A percentile compares a stretch with the other conserved stretches of the same genome.
Evolutionary conservation across 2,329 filamentous ascomycete genomes (phyloP).

Genomic region (Trichoderma sp.): DNA sequence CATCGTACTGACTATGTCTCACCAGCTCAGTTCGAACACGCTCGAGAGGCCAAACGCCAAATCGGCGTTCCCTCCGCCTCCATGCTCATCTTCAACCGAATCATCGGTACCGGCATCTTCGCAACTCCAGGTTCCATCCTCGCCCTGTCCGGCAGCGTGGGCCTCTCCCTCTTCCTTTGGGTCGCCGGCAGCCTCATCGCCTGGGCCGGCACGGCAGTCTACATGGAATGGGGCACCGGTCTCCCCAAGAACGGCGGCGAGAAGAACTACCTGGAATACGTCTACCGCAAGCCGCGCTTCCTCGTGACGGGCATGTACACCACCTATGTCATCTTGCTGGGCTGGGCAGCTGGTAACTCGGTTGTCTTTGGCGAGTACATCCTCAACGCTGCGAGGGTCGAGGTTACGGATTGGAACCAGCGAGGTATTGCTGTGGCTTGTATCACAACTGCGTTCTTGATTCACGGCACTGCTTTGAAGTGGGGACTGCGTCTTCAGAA

Average conservation of each 20-base stretch:
- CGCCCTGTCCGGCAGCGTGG: slow-evolving; percentile 61
- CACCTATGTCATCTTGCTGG: slow-evolving; percentile 65
- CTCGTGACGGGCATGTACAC: slow-evolving; percentile 64
- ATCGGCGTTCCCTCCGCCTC: slow-evolving; percentile 60
- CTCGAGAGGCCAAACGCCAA: slow-evolving; percentile 55
- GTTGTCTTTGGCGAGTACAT: slow-evolving; percentile 74
- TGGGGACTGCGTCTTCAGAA: slow-evolving; percentile 72
- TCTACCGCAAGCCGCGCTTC: slow-evolving; percentile 64
- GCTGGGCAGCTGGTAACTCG: slow-evolving; percentile 68
- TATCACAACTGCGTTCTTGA: slow-evolving; percentile 65
- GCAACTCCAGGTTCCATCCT: slow-evolving; percentile 65
- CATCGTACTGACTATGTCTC: neutral
- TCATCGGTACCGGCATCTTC: slow-evolving; percentile 70
- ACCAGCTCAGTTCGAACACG: slow-evolving; percentile 43
- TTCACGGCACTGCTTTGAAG: slow-evolving; percentile 66
- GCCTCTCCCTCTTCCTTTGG: slow-evolving; percentile 66
- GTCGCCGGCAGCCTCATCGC: slow-evolving; percentile 65
- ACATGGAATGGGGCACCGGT: slow-evolving; percentile 68
- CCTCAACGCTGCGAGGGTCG: slow-evolving; percentile 64
- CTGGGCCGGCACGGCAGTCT: slow-evolving; percentile 64
- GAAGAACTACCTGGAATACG: slow-evolving; percentile 69
- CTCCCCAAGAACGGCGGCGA: slow-evolving; percentile 68
- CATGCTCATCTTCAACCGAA: slow-evolving; percentile 66
- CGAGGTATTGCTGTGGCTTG: slow-evolving; percentile 68
- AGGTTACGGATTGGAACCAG: slow-evolving; percentile 69